A percentile compares a stretch with the other conserved stretches of the same genome.
Evolutionary conservation across 2,329 filamentous ascomycete species (phyloP).

Genomic region (Cercospora berteroae): DNA sequence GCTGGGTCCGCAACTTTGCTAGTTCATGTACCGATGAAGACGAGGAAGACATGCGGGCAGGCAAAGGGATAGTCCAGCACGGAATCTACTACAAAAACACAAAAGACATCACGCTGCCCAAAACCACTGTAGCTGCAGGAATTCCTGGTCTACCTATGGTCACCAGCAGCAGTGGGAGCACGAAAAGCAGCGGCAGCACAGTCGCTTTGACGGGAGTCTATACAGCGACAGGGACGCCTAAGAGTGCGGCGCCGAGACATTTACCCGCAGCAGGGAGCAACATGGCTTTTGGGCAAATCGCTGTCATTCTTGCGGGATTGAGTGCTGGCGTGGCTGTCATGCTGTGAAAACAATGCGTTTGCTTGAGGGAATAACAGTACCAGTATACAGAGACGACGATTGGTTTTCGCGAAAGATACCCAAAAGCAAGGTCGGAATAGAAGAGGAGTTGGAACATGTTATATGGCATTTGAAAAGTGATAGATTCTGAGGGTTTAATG

Average conservation of each 20-base stretch:
- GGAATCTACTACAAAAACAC: slow-evolving; percentile 54
- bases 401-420: slow-evolving; percentile 12
- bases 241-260: slow-evolving; percentile 18
- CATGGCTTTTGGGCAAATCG: not conserved
- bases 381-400: slow-evolving; percentile 4
- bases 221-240: slow-evolving; percentile 41
- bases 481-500: not conserved
- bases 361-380: not conserved
- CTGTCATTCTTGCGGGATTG: not conserved
- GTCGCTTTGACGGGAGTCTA: slow-evolving; percentile 39
- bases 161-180: slow-evolving; percentile 16
- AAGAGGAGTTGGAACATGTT: not conserved
- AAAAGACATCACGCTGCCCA: slow-evolving; percentile 40
- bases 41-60: slow-evolving; percentile 47
- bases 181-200: slow-evolving; percentile 13
- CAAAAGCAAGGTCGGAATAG: not conserved
- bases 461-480: not conserved
- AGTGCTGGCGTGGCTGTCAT: not conserved
- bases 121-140: slow-evolving; percentile 34
- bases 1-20: slow-evolving; percentile 57
- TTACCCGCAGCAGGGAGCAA: not conserved
- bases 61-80: slow-evolving; percentile 59
- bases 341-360: not conserved
- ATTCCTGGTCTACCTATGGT: slow-evolving; percentile 36
- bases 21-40: slow-evolving; percentile 56